Base-by-base conservation (phyloP, 2,329 filamentous ascomycete genomes). In the Mollisia scopiformis region DNA sequence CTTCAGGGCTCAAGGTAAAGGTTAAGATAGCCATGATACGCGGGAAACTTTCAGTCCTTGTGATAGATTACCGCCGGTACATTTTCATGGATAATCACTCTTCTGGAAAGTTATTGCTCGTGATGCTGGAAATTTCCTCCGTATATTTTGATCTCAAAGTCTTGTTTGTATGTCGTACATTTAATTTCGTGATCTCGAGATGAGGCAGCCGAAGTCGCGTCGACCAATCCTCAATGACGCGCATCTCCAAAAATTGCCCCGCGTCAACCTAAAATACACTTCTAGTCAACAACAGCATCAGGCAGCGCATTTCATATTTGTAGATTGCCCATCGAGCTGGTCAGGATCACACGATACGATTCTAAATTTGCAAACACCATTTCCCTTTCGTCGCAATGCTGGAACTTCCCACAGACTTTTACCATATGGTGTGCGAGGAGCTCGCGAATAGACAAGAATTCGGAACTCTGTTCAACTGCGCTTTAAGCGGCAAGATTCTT, bases 1-100 rank as follows among this genome's bases (percentile, higher is more conserved):
- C 88, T 67, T 93, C 89, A 59, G 91, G 89, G 68, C 83, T 89
- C 57, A 94, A 79, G 0, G 88, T 90, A 72, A 93, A 93, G 62
- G 82, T 88, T 60, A 93, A 76, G n/a, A 88, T 77, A 6, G 84
- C 78, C 86, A 89, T 87, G 31, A 46, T 39, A 28, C 8, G 35
- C 33, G 7, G 8, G 19, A 37, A 8, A 23, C 11, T 11, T 27
- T n/a, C 8, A 3, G 16, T 21, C 43, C 35, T 21, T 37, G 51
- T 11, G 25, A 19, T 11, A 33, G 6, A 33, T 31, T 11, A n/a
- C 5, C 7, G 3, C 50, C 14, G 6, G 47, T n/a, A n/a, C n/a
- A n/a, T n/a, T n/a, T n/a, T n/a, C n/a, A n/a, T n/a, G n/a, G n/a
- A n/a, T n/a, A n/a, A n/a, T n/a, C n/a, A n/a, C n/a, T n/a, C n/a